These are phyloP conservation scores for Chaetomium tenue DNA, from an alignment of 495 filamentous ascomycete species.

Conservation along the genomic window DNA sequence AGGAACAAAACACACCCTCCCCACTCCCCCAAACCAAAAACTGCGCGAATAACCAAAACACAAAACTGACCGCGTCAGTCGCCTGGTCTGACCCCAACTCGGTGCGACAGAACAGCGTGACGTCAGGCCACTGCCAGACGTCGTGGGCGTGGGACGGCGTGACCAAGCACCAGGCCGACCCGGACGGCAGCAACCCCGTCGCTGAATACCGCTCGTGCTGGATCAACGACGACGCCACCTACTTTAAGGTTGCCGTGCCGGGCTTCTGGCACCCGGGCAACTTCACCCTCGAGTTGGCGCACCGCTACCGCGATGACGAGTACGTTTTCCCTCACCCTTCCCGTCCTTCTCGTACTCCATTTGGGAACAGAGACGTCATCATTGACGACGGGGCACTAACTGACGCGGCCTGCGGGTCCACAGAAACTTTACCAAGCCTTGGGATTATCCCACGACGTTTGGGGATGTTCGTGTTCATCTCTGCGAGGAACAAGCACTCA, in stretches of 20 bases:
- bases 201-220: constrained; percentile 28
- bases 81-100: constrained; percentile 41
- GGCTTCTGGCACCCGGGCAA: constrained; percentile 32
- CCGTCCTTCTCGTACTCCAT: no score
- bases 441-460: constrained; percentile 30
- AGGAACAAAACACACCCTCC: neutral
- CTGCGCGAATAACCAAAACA: no score
- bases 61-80: constrained; percentile 24
- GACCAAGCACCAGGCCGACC: constrained; percentile 16
- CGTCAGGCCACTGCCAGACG: constrained; percentile 29
- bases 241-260: constrained; percentile 33
- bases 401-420: neutral
- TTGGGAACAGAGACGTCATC: no score
- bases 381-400: constrained; percentile 3
- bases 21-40: neutral
- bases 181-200: constrained; percentile 24
- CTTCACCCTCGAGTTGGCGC: constrained; percentile 35
- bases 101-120: constrained; percentile 31
- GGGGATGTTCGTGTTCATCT: constrained; percentile 14
- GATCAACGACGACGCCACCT: constrained; percentile 20
- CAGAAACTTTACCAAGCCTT: constrained; percentile 34
- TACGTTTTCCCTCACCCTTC: constrained; percentile 17
- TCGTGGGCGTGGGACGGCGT: constrained; percentile 37
- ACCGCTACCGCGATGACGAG: constrained; percentile 36
- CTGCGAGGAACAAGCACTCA: constrained; percentile 5